These are phyloP conservation scores for Aristolochia fimbriata DNA, from an alignment of 164 flowering plant species.

Conservation along the genomic window DNA sequence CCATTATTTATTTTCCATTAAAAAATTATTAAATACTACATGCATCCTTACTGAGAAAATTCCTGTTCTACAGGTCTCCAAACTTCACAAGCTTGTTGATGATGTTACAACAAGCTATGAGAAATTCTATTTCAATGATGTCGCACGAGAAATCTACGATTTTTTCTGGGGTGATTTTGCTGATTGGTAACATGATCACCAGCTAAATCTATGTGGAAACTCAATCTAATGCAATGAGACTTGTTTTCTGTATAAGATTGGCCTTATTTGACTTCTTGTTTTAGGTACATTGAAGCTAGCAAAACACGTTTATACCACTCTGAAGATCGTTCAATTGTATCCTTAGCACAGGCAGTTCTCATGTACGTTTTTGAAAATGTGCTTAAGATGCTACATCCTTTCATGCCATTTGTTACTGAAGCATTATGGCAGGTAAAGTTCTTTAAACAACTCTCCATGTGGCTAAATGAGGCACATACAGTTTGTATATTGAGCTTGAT, in stretches of 20 bases:
- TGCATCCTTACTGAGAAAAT: not conserved
- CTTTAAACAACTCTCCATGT: not conserved
- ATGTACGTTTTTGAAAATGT: slow-evolving; percentile 76
- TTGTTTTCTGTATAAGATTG: no score
- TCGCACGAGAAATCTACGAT: slow-evolving; percentile 76
- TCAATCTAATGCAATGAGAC: not conserved
- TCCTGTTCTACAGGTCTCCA: slow-evolving; percentile 51
- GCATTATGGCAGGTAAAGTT: slow-evolving; percentile 84
- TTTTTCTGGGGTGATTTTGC: slow-evolving; percentile 98
- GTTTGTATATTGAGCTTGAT: no score
- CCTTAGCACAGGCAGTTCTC: slow-evolving; percentile 66
- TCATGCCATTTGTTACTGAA: slow-evolving; percentile 98
- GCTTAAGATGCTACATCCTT: slow-evolving; percentile 82
- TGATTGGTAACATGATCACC: slow-evolving; percentile 54
- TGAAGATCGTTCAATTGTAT: slow-evolving; percentile 34
- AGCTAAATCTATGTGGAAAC: slow-evolving; percentile 1
- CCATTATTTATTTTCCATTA: not conserved
- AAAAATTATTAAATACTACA: not conserved
- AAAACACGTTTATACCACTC: slow-evolving; percentile 76
- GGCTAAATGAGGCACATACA: not conserved
- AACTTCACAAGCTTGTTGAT: slow-evolving; percentile 80
- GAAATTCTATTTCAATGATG: slow-evolving; percentile 82
- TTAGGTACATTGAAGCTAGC: slow-evolving; percentile 96
- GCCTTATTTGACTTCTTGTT: not conserved
- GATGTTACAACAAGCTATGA: slow-evolving; percentile 74